phyloP scores from a whole-genome alignment of 352 stramenopile genomes.

The Phytophthora rubi region DNA sequence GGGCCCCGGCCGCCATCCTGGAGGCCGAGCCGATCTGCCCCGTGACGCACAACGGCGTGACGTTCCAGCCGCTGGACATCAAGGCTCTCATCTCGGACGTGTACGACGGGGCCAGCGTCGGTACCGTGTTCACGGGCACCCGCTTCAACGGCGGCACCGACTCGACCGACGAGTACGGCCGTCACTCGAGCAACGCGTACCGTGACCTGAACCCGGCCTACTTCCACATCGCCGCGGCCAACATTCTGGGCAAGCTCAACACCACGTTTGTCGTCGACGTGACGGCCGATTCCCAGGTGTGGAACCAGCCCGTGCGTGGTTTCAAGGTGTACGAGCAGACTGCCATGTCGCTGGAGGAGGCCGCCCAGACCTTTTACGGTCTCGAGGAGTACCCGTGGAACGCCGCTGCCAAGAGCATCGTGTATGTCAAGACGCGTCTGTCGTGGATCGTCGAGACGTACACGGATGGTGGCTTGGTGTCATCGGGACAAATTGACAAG shows the following conservation, averaged over 20 bases:
- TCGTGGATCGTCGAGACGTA: slow-evolving; percentile 53
- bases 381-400: slow-evolving; percentile 64
- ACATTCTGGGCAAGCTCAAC: slow-evolving; percentile 52
- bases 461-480: slow-evolving; percentile 44
- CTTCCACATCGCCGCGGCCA: slow-evolving; percentile 58
- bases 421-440: slow-evolving; percentile 51
- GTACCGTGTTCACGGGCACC: slow-evolving; percentile 48
- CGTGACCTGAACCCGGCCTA: slow-evolving; percentile 59
- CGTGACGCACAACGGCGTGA: slow-evolving; percentile 52
- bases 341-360: slow-evolving; percentile 38
- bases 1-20: slow-evolving; percentile 44
- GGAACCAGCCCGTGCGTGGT: slow-evolving; percentile 64
- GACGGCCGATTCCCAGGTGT: slow-evolving; percentile 42
- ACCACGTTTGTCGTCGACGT: slow-evolving; percentile 53
- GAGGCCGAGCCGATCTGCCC: slow-evolving; percentile 53
- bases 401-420: slow-evolving; percentile 40
- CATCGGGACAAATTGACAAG: slow-evolving; percentile 20
- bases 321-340: slow-evolving; percentile 54
- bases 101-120: slow-evolving; percentile 40
- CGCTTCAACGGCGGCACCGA: slow-evolving; percentile 39
- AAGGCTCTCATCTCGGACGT: slow-evolving; percentile 53
- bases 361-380: slow-evolving; percentile 44
- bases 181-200: slow-evolving; percentile 42
- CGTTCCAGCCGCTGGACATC: slow-evolving; percentile 56
- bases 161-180: slow-evolving; percentile 51